Conservation (phyloP, 139 green algal species). For the Volvox reticuliferus region DNA sequence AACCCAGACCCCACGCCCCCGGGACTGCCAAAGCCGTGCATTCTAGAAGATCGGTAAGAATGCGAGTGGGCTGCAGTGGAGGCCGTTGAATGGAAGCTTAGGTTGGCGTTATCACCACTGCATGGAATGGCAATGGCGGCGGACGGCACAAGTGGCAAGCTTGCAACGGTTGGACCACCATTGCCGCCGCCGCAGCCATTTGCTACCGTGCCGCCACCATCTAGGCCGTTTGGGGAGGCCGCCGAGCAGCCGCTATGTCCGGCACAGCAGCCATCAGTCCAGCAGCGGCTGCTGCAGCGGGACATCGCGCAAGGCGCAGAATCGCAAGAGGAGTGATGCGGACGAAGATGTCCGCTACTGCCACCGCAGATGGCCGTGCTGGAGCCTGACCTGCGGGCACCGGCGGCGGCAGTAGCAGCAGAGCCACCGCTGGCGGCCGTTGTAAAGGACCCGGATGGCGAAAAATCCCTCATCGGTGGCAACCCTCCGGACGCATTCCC, state of each 20-base stretch:
- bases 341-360: too few species aligned
- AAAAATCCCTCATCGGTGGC: background rate
- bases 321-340: conserved; percentile 17
- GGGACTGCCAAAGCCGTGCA: background rate
- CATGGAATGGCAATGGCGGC: conserved; percentile 33
- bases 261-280: background rate
- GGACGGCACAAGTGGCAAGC: background rate
- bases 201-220: background rate
- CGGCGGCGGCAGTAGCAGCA: background rate
- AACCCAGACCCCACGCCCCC: background rate
- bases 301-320: background rate
- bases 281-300: background rate
- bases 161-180: too few species aligned
- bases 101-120: background rate
- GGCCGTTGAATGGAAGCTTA: background rate
- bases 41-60: background rate
- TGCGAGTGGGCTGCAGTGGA: background rate
- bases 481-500: background rate
- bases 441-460: too few species aligned
- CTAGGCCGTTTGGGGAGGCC: background rate
- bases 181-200: background rate
- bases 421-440: background rate
- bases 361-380: too few species aligned
- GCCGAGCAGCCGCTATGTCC: background rate
- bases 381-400: background rate